A percentile compares a stretch with the other conserved stretches of the same genome.
These are phyloP conservation scores for Haplosporangium gracile DNA, from an alignment of 192 early-diverging fungal genomes.

Conservation along the genomic window DNA sequence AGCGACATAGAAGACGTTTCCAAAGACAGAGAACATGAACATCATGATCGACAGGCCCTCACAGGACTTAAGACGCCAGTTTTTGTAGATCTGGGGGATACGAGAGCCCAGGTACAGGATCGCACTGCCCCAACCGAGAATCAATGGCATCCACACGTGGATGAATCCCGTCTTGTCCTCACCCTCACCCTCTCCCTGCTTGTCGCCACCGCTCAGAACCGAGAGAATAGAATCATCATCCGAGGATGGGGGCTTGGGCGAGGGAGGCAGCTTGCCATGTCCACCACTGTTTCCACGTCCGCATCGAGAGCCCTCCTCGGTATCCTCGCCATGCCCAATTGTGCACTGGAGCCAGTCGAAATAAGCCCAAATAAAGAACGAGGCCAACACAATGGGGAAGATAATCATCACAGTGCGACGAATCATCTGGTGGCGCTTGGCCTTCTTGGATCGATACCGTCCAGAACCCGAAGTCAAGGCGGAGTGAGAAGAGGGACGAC, in stretches of 20 bases:
- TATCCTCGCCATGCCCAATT: constrained; percentile 35
- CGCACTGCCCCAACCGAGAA: constrained; percentile 82
- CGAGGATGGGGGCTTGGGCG: constrained; percentile 9
- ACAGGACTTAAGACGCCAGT: constrained; percentile 75
- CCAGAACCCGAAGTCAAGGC: constrained; percentile 32
- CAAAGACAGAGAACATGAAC: constrained; percentile 87
- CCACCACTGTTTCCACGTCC: constrained; percentile 39
- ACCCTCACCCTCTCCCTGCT: background rate
- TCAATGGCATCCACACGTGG: constrained; percentile 63
- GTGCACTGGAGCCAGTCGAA: constrained; percentile 56
- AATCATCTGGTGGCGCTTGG: constrained; percentile 44
- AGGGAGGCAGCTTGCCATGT: constrained; percentile 41
- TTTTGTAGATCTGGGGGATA: constrained; percentile 88
- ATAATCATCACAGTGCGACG: constrained; percentile 25
- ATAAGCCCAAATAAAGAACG: constrained; percentile 46
- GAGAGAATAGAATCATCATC: constrained; percentile 6
- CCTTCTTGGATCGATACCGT: constrained; percentile 30
- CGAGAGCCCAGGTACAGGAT: constrained; percentile 77
- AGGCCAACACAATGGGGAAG: constrained; percentile 25
- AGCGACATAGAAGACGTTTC: constrained; percentile 75
- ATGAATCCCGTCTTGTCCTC: constrained; percentile 30
- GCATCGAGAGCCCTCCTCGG: constrained; percentile 30
- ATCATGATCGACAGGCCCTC: constrained; percentile 86
- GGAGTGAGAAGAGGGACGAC: constrained; percentile 47
- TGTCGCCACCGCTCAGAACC: constrained; percentile 20